phyloP scores from a whole-genome alignment of 805 yeast genomes.

The Saccharomycopsis sp. region DNA sequence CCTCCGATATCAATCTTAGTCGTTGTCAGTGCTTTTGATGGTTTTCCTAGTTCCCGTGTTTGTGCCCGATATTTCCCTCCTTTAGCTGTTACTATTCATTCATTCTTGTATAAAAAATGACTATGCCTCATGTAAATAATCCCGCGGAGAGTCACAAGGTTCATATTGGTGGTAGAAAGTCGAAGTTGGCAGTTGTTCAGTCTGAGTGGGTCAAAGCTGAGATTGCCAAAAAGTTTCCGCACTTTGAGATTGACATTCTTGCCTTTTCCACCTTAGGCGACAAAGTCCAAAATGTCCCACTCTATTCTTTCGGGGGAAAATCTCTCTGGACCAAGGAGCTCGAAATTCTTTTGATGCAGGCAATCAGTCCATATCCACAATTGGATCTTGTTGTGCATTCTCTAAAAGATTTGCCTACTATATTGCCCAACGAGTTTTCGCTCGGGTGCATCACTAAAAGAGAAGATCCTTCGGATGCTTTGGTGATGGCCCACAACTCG shows the following conservation, averaged over 20 bases:
- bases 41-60: background rate
- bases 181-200: slow-evolving; percentile 82
- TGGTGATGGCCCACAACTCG: slow-evolving; percentile 64
- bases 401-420: slow-evolving; percentile 87
- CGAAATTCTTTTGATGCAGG: slow-evolving; percentile 64
- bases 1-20: background rate
- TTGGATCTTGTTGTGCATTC: slow-evolving; percentile 91
- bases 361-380: slow-evolving; percentile 55
- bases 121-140: slow-evolving; percentile 14
- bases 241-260: slow-evolving; percentile 63
- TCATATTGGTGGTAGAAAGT: slow-evolving; percentile 82
- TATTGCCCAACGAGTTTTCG: slow-evolving; percentile 82
- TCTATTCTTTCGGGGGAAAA: slow-evolving; percentile 94
- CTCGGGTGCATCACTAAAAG: slow-evolving; percentile 81
- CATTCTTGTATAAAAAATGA: slow-evolving; percentile 8
- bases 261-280: slow-evolving; percentile 89
- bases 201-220: slow-evolving; percentile 61
- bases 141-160: slow-evolving; percentile 19
- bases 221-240: slow-evolving; percentile 56
- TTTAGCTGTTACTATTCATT: too few relatives aligned
- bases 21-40: background rate
- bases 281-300: slow-evolving; percentile 73
- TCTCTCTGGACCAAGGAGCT: slow-evolving; percentile 94
- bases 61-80: background rate
- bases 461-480: slow-evolving; percentile 91